Percentiles rank a stretch among this genome's conserved stretches.
These are phyloP conservation scores for Penicillium macrosclerotiorum DNA, from an alignment of 495 filamentous ascomycete genomes.

Conservation along the genomic window DNA sequence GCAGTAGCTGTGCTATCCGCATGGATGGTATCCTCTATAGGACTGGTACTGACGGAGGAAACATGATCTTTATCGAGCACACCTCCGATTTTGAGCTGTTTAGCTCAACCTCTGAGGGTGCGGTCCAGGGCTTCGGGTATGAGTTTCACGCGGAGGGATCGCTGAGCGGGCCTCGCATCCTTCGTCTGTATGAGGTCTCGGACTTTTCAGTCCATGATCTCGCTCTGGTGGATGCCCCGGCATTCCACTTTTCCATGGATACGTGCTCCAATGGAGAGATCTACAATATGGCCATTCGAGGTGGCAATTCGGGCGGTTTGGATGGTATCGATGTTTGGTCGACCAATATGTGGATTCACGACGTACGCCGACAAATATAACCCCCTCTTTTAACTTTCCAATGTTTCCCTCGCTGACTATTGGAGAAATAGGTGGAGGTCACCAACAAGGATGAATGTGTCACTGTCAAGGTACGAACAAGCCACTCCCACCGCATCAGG, in stretches of 20 bases:
- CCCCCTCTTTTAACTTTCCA: not conserved
- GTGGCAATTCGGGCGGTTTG: constrained; percentile 45
- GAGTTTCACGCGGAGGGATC: constrained; percentile 29
- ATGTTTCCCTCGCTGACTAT: too few species aligned
- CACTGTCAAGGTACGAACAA: constrained; percentile 41
- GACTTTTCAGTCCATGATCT: constrained; percentile 53
- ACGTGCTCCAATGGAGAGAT: constrained; percentile 47
- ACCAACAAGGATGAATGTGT: constrained; percentile 59
- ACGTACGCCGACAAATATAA: constrained; percentile 29
- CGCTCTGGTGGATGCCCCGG: constrained; percentile 49
- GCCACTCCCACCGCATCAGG: not conserved
- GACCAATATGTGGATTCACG: constrained; percentile 52
- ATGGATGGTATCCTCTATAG: constrained; percentile 51
- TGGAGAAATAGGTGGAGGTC: constrained; percentile 52
- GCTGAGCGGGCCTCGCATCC: constrained; percentile 30
- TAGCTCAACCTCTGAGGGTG: constrained; percentile 44
- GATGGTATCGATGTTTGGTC: constrained; percentile 54
- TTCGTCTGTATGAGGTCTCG: constrained; percentile 38
- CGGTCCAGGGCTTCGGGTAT: constrained; percentile 53
- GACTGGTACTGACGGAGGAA: constrained; percentile 42
- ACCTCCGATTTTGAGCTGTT: constrained; percentile 52
- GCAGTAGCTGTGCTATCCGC: constrained; percentile 41
- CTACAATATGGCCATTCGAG: constrained; percentile 55
- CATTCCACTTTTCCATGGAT: constrained; percentile 50
- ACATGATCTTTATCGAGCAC: constrained; percentile 51